Base-by-base conservation (phyloP, 2,329 filamentous ascomycete genomes). In the Paecilomyces formosus region DNA sequence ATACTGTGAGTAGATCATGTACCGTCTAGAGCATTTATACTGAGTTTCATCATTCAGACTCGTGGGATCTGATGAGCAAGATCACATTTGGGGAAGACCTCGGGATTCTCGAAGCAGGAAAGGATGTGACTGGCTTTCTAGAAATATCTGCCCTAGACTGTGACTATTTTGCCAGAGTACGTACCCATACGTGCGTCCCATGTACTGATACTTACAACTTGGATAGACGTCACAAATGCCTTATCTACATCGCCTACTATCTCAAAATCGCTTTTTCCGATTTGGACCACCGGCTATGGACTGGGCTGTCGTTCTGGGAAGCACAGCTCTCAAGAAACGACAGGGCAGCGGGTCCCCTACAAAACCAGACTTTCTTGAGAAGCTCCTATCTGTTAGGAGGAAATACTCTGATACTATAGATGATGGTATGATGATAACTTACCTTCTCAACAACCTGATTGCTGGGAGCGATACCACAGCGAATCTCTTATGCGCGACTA, bases 381-480 rank as follows among this genome's bases (percentile, higher is more conserved):
- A 52, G 50, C 26, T 52, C 5, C 22, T 52, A 7, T 21, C 13
- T 9, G 21, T 28, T 6, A 52, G 26, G 11, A 52, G 13, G 13
- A 52, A 52, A 28, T n/a, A 52, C 22, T 28, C 50, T 11, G 50
- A 52, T 15, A 24, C 9, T 7, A 15, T 52, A 1, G 50, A 52
- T 21, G 50, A 52, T 22, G n/a, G n/a, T n/a, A 52, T 52, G 50
- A 28, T 52, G 50, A 28, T 52, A 13, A 52, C 50, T 28, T 52
- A 52, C 26, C 50, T 52, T n/a, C 50, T 52, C 12, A 52, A 28
- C 9, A 65, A 64, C 39, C 55, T 67, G 18, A 28, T 57, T 31
- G 67, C 67, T 22, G 66, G 66, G 8, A 65, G 63, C 6, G 71
- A 73, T 39, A 71, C 72, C 1, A 73, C 69, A 0, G 70, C 68